These are phyloP conservation scores for Melanogaster broomeanus DNA, from an alignment of 768 basidiomycete species.

Conservation along the genomic window DNA sequence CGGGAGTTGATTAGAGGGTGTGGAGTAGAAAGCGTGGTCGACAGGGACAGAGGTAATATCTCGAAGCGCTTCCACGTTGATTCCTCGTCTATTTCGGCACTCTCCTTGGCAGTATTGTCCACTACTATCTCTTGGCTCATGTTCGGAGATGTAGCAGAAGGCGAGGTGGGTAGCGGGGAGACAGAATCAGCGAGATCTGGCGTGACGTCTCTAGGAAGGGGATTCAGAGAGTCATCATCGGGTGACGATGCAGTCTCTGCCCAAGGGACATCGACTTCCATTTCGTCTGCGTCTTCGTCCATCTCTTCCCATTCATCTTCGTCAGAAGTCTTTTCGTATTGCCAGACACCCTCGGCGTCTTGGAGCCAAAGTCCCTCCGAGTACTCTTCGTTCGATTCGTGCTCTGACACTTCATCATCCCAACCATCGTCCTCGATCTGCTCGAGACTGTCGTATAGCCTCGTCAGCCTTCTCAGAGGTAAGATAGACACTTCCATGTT, in stretches of 20 bases:
- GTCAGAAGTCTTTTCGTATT: constrained; percentile 30
- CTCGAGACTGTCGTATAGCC: constrained; percentile 80
- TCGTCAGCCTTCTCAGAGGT: constrained; percentile 68
- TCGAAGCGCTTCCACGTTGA: constrained; percentile 80
- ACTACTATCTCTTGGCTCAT: constrained; percentile 31
- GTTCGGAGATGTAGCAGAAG: constrained; percentile 32
- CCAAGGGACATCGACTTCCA: constrained; percentile 38
- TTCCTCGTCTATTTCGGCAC: constrained; percentile 36
- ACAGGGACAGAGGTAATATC: constrained; percentile 70
- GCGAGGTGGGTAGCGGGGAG: constrained; percentile 28
- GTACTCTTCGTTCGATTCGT: constrained; percentile 41
- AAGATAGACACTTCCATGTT: constrained; percentile 50
- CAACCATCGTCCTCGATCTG: constrained; percentile 73
- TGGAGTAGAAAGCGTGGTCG: constrained; percentile 81
- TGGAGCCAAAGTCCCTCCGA: constrained; percentile 45
- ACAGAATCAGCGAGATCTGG: constrained; percentile 22
- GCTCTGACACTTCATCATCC: constrained; percentile 40
- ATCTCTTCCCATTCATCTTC: constrained; percentile 44
- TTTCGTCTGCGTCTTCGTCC: constrained; percentile 35
- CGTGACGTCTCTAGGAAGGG: constrained; percentile 13
- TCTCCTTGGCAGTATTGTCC: constrained; percentile 29
- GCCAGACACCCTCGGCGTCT: constrained; percentile 40
- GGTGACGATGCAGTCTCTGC: constrained; percentile 23
- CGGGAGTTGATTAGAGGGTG: constrained; percentile 61
- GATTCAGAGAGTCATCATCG: constrained; percentile 19